phyloP scores from a whole-genome alignment of 495 filamentous ascomycete species.

The Penicillium herquei region DNA sequence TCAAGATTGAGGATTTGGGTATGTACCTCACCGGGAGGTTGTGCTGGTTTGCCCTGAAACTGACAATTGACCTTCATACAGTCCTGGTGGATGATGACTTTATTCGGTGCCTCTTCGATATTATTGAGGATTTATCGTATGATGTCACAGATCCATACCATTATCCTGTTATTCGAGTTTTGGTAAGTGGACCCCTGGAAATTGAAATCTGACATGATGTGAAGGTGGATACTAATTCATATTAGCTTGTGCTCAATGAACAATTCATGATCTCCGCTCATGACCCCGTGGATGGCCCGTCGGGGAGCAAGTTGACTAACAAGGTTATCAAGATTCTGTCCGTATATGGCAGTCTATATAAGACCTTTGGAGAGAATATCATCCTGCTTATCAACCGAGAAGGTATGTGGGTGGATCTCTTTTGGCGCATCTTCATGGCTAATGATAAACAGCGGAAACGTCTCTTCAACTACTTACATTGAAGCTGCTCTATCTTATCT shows the following conservation, averaged over 20 bases:
- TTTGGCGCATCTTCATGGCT: background rate
- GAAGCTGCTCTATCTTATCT: slow-evolving; percentile 91
- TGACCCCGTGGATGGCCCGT: slow-evolving; percentile 44
- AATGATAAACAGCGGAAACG: slow-evolving; percentile 59
- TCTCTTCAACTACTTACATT: slow-evolving; percentile 91
- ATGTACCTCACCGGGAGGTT: slow-evolving; percentile 25
- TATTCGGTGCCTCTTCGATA: slow-evolving; percentile 75
- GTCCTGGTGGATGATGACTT: slow-evolving; percentile 80
- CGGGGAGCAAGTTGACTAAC: slow-evolving; percentile 68
- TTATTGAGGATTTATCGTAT: slow-evolving; percentile 86
- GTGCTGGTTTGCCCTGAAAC: background rate
- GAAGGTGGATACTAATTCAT: slow-evolving; percentile 9
- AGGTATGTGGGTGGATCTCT: slow-evolving; percentile 42
- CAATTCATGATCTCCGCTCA: slow-evolving; percentile 87
- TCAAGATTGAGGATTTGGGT: slow-evolving; percentile 76
- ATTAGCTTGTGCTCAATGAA: slow-evolving; percentile 90
- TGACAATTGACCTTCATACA: slow-evolving; percentile 16
- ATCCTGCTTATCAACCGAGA: slow-evolving; percentile 95
- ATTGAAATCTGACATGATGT: background rate
- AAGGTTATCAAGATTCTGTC: slow-evolving; percentile 88
- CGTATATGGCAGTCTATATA: slow-evolving; percentile 72
- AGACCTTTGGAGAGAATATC: slow-evolving; percentile 97
- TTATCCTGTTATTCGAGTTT: slow-evolving; percentile 88
- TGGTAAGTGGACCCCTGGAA: slow-evolving; percentile 55
- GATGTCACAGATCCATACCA: slow-evolving; percentile 94